Evolutionary conservation across 768 basidiomycete genomes (phyloP).

Genomic region (Asterophora parasitica): DNA sequence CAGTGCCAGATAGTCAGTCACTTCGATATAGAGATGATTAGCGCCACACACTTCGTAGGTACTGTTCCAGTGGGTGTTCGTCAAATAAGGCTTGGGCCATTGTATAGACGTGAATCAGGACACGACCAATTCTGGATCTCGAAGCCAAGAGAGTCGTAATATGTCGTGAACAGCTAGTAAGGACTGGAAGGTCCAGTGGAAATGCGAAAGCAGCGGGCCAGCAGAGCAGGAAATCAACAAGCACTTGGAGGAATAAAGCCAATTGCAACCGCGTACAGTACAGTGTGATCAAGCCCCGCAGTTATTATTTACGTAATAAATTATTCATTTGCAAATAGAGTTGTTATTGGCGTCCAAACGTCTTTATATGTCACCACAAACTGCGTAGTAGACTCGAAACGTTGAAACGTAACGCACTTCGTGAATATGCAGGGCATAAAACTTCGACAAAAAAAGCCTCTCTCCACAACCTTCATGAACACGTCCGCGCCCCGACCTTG

Average conservation of each 20-base stretch:
- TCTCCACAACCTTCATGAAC: no score
- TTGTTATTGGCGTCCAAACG: no score
- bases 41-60: conserved; percentile 54
- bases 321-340: not conserved
- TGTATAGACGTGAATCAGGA: conserved; percentile 5
- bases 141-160: conserved; percentile 11
- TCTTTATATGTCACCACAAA: no score
- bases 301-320: not conserved
- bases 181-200: not conserved
- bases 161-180: conserved; percentile 11
- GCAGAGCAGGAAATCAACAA: not conserved
- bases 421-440: no score
- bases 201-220: not conserved
- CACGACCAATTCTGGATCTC: not conserved
- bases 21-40: not conserved
- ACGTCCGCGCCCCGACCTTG: no score
- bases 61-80: conserved; percentile 70
- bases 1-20: not conserved
- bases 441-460: no score
- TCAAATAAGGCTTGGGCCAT: conserved; percentile 82
- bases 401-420: no score
- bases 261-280: not conserved
- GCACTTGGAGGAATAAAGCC: no score
- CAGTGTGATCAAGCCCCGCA: no score
- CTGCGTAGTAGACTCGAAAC: no score